phyloP scores from a whole-genome alignment of 2,329 filamentous ascomycete genomes.

The Penicillium sp. region DNA sequence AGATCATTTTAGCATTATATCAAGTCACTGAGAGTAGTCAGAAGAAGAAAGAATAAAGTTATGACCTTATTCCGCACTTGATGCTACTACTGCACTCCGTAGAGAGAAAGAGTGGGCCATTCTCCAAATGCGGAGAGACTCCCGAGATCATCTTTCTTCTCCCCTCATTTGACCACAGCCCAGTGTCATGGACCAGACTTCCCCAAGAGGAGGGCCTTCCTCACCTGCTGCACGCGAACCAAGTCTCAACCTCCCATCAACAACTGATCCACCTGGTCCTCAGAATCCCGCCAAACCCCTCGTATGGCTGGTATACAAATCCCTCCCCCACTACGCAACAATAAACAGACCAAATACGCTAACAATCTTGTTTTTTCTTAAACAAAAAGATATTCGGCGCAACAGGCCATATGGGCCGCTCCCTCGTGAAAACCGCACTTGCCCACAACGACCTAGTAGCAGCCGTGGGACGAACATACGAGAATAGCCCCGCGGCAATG shows the following conservation, averaged over 20 bases:
- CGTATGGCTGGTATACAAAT: constrained; percentile 76
- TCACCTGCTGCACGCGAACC: constrained; percentile 38
- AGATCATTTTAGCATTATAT: not conserved
- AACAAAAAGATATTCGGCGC: constrained; percentile 75
- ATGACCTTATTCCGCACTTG: not conserved
- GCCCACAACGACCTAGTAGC: constrained; percentile 78
- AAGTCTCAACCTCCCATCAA: constrained; percentile 68
- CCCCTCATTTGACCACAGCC: not conserved
- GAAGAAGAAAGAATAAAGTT: not conserved
- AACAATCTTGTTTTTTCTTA: not conserved
- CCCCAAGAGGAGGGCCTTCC: constrained; percentile 24
- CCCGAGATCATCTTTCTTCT: constrained; percentile 4
- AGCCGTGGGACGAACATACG: constrained; percentile 78
- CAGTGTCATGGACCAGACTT: constrained; percentile 16
- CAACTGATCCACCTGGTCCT: constrained; percentile 78
- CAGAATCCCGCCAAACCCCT: constrained; percentile 69
- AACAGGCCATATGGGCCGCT: constrained; percentile 95
- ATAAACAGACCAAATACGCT: not conserved
- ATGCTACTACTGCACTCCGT: not conserved
- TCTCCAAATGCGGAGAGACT: constrained; percentile 28
- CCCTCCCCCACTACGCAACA: constrained; percentile 3
- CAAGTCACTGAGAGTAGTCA: not conserved
- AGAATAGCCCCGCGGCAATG: constrained; percentile 73
- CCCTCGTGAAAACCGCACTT: constrained; percentile 78
- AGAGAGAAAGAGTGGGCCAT: constrained; percentile 11